Percentiles rank a stretch among this genome's conserved stretches.
phyloP scores from a whole-genome alignment of 805 yeast species.

The Ogataea naganishii region DNA sequence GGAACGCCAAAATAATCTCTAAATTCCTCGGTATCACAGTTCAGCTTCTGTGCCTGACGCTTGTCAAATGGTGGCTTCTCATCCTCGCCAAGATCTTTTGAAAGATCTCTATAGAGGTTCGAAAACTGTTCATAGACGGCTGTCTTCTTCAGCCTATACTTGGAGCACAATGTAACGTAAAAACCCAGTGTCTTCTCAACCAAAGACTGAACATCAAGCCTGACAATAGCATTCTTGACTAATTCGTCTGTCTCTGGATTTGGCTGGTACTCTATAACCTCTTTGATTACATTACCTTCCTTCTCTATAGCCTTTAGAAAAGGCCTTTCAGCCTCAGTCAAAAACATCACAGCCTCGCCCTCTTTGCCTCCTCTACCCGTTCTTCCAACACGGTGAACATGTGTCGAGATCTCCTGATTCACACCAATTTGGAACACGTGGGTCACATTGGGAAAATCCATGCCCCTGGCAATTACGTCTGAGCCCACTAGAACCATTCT shows the following conservation, averaged over 20 bases:
- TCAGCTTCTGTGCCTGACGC: no score
- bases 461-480: constrained; percentile 94
- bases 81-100: constrained; percentile 5
- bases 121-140: constrained; percentile 7
- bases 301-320: constrained; percentile 43
- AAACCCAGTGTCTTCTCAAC: constrained; percentile 5
- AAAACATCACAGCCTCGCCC: constrained; percentile 62
- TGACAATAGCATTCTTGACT: constrained; percentile 24
- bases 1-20: constrained; percentile 23
- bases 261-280: constrained; percentile 30
- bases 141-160: constrained; percentile 3
- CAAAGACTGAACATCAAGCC: constrained; percentile 5
- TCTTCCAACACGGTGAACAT: constrained; percentile 91
- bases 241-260: constrained; percentile 25
- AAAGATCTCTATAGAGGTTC: constrained; percentile 6
- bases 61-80: no score
- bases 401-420: constrained; percentile 68
- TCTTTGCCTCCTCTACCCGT: constrained; percentile 86
- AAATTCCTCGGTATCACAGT: constrained; percentile 9
- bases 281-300: constrained; percentile 47
- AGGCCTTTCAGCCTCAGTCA: constrained; percentile 46
- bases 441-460: constrained; percentile 85
- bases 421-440: constrained; percentile 80
- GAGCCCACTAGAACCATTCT: constrained; percentile 68
- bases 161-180: constrained; percentile 7